Evolutionary conservation across 176 grass and related monocot species (phyloP), one percentile per base, ranked within the genome.

Genomic region (Juncus inflexus): DNA sequence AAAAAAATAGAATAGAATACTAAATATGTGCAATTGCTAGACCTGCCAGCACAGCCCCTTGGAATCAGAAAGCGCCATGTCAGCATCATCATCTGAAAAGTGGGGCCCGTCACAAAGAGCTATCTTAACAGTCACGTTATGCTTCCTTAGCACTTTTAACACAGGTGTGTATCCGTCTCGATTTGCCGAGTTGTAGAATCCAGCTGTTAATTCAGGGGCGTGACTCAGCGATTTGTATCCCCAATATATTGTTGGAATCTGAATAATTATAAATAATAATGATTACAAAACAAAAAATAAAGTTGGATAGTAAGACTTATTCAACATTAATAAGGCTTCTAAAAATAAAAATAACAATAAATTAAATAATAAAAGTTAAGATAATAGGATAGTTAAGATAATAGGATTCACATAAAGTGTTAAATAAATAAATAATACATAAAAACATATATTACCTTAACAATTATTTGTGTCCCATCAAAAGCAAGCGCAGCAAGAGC

Each of bases 11-110:
- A 12, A 35, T n/a, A 42, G 12, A 50, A 47, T 28, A 16, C 28
- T 6, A 35, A 9, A 67, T 51, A 41, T 35, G 15, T 67, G 37
- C 69, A 39, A 45, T 63, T 62, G 14, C 15, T 28, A 28, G 65
- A 90, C 91, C 91, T 96, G 91, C 91, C 91, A 96, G 37, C 43
- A 81, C 81, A 91, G 79, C 57, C 81, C 79, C 83, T 88, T 84
- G 58, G 77, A 67, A 47, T 47, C 43, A 47, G 43, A 47, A 47
- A 47, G 43, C 43, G 43, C 43, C 43, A 47, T 9, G 50, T 88
- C 91, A 12, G 70, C 87, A 50, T 78, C 67, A 63, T 74, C 80
- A 57, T 61, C 38, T 85, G 80, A 66, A 72, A 71, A 55, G 67
- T 60, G 81, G 38, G 63, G 73, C 12, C 68, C 73, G 19, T 28